Base-by-base conservation (phyloP, 768 basidiomycete species). In the Mycena chlorophos region DNA sequence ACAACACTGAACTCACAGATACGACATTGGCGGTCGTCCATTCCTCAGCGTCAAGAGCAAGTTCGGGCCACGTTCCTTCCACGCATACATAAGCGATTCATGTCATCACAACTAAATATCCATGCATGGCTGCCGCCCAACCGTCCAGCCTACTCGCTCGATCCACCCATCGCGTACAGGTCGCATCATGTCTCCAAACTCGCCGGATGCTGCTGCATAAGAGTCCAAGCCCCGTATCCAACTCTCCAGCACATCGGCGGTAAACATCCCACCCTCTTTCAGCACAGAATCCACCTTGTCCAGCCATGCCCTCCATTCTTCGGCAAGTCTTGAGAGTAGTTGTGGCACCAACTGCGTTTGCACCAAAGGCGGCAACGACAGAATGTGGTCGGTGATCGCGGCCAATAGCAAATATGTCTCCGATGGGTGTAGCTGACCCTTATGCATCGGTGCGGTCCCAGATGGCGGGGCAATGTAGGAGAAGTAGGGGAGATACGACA, bases 401-500 rank as follows among this genome's bases (percentile, higher is more conserved):
- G 83, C 79, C 39, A 94, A 79, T 68, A 89, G 89, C 10, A 76
- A 62, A 64, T 87, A 93, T 0, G 88, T 86, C 69, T 93, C 91
- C 27, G 81, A 76, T 0, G 89, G 88, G 65, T 90, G 86, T 5
- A 79, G 77, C 65, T 83, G 84, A 61, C 84, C 86, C 63, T 79
- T 86, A 58, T 83, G 84, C 51, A 82, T 59, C 49, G 70, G 65
- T 49, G 54, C 45, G 31, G 56, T 60, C 57, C 54, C 63, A 51
- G 64, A 65, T 60, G 63, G 57, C 50, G 64, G 51, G 14, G 78
- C 66, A 50, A 81, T 69, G 62, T 81, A 86, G 20, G 90, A 88
- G 67, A 94, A 94, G 67, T 94, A 93, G 2, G 89, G 89, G 45
- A 93, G 82, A 67, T 93, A 94, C 5, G 91, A 87, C 68, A 85